Evolutionary conservation across 768 basidiomycete genomes (phyloP).

Genomic region (Tylopilus vinaceipallidus): DNA sequence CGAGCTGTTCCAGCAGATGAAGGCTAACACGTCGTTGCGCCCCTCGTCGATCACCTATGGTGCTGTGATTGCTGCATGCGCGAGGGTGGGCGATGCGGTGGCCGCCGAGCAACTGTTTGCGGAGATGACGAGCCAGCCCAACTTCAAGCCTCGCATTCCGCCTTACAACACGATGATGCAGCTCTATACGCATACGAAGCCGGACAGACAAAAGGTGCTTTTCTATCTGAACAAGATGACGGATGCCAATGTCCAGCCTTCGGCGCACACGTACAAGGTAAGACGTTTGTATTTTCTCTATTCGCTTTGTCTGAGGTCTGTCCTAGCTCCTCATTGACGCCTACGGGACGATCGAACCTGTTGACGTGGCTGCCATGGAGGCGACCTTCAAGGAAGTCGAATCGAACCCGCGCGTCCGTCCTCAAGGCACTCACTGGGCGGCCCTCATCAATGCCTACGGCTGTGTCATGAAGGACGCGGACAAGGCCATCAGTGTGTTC

Average conservation of each 20-base stretch:
- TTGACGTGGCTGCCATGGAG: conserved; percentile 73
- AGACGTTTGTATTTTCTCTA: conserved; percentile 7
- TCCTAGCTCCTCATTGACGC: conserved; percentile 81
- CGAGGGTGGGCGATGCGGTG: conserved; percentile 82
- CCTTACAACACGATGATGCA: conserved; percentile 99
- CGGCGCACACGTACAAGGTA: conserved; percentile 94
- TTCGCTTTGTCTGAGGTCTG: not conserved
- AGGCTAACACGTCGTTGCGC: conserved; percentile 46
- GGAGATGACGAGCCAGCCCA: conserved; percentile 73
- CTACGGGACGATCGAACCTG: conserved; percentile 82
- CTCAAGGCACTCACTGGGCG: conserved; percentile 69
- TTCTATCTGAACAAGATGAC: conserved; percentile 71
- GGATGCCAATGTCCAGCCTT: conserved; percentile 61
- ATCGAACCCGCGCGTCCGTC: conserved; percentile 34
- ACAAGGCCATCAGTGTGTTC: conserved; percentile 75
- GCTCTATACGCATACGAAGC: conserved; percentile 87
- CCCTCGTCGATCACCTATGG: conserved; percentile 93
- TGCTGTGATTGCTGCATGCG: conserved; percentile 90
- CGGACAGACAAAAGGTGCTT: conserved; percentile 73
- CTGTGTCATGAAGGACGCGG: conserved; percentile 71
- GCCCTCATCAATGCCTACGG: conserved; percentile 89
- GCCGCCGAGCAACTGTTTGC: conserved; percentile 81
- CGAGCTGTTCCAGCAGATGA: conserved; percentile 87
- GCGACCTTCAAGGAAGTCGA: conserved; percentile 59
- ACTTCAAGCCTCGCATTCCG: conserved; percentile 87